These are phyloP conservation scores for Ophiostoma piceae DNA, from an alignment of 2,329 filamentous ascomycete species.

Conservation along the genomic window DNA sequence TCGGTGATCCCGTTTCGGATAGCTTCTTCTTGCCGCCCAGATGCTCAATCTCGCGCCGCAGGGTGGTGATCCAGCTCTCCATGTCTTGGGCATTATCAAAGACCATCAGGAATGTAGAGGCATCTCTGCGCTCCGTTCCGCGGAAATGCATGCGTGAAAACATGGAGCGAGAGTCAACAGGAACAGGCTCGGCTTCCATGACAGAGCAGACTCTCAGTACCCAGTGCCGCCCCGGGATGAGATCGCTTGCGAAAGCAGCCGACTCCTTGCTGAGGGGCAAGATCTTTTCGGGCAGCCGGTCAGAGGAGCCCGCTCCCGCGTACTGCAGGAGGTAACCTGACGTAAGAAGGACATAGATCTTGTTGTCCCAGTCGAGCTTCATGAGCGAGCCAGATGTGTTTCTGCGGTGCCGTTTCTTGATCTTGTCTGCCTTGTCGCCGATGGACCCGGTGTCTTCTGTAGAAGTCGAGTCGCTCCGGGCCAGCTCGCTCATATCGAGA, in stretches of 20 bases:
- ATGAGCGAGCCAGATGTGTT: slow-evolving; percentile 39
- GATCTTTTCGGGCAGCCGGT: slow-evolving; percentile 68
- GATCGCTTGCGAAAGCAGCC: slow-evolving; percentile 72
- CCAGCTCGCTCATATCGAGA: slow-evolving; percentile 38
- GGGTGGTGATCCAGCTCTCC: slow-evolving; percentile 65
- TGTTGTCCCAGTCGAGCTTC: slow-evolving; percentile 62
- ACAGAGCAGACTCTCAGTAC: slow-evolving; percentile 69
- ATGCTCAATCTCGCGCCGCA: slow-evolving; percentile 65
- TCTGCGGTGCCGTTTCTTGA: slow-evolving; percentile 39
- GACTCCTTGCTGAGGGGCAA: slow-evolving; percentile 68
- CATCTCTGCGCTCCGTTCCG: slow-evolving; percentile 50
- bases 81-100: slow-evolving; percentile 68
- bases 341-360: slow-evolving; percentile 66
- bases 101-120: slow-evolving; percentile 64
- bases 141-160: slow-evolving; percentile 61
- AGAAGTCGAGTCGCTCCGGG: background rate
- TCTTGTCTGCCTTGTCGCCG: background rate
- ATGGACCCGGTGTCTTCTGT: background rate
- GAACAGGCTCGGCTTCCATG: slow-evolving; percentile 47
- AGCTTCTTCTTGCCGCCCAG: slow-evolving; percentile 61
- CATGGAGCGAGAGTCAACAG: slow-evolving; percentile 54
- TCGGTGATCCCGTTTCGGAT: slow-evolving; percentile 54
- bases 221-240: slow-evolving; percentile 74
- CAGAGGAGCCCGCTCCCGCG: slow-evolving; percentile 61
- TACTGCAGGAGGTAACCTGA: slow-evolving; percentile 73